A percentile compares a stretch with the other conserved stretches of the same genome.
phyloP scores from a whole-genome alignment of 495 filamentous ascomycete genomes.

The Aspergillus saccharolyticus region DNA sequence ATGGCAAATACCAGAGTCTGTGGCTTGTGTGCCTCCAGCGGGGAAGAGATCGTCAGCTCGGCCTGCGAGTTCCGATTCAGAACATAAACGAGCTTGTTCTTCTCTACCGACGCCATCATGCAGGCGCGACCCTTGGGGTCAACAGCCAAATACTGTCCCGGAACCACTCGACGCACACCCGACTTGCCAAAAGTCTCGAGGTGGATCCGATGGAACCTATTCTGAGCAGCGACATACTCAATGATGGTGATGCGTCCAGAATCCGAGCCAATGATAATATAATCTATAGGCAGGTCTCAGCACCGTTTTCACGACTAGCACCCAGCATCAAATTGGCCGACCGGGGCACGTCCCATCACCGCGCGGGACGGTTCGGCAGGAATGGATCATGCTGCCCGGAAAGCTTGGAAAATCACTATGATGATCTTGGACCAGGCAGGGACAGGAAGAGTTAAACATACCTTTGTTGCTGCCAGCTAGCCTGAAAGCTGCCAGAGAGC shows the following conservation, averaged over 20 bases:
- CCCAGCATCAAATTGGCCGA: conserved; percentile 35
- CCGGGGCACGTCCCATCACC: conserved; percentile 40
- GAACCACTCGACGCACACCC: conserved; percentile 88
- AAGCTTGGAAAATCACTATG: conserved; percentile 92
- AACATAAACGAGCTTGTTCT: conserved; percentile 99
- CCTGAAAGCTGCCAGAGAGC: conserved; percentile 79
- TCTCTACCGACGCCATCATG: conserved; percentile 89
- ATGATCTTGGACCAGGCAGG: conserved; percentile 55
- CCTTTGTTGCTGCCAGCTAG: conserved; percentile 93
- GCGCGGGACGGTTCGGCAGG: conserved; percentile 31
- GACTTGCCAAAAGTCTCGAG: conserved; percentile 98
- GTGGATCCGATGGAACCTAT: conserved; percentile 83
- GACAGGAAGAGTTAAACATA: conserved; percentile 51
- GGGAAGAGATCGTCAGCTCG: conserved; percentile 92
- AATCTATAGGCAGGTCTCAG: conserved; percentile 73
- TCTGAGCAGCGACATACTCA: conserved; percentile 83
- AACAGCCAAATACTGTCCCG: conserved; percentile 88
- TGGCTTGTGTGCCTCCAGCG: conserved; percentile 95
- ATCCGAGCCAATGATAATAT: conserved; percentile 91
- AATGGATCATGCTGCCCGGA: conserved; percentile 46
- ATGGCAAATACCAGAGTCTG: conserved; percentile 86
- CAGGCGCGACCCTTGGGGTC: conserved; percentile 95
- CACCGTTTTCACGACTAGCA: conserved; percentile 37
- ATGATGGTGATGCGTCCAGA: conserved; percentile 91
- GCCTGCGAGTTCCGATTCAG: conserved; percentile 92